Evolutionary conservation across 805 yeast genomes (phyloP).

Genomic region (Ascoidea rubescens): DNA sequence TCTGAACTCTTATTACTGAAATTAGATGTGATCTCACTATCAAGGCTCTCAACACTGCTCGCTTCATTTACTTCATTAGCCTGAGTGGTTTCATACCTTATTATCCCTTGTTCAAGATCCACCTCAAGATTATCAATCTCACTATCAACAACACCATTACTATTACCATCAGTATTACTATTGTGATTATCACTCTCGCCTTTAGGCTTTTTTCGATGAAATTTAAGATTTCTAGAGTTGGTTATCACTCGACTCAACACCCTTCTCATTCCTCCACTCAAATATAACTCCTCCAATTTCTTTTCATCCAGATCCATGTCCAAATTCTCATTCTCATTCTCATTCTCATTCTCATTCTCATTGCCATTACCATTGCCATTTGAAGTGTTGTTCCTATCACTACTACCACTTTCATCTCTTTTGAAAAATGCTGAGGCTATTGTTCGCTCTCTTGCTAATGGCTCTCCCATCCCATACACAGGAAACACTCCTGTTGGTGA

Average conservation of each 20-base stretch:
- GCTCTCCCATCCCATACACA: constrained; percentile 63
- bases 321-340: background rate
- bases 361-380: constrained; percentile 14
- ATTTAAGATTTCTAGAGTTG: background rate
- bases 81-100: background rate
- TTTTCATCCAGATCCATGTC: background rate
- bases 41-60: no score
- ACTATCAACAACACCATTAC: background rate
- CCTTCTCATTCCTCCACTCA: background rate
- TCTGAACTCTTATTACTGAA: no score
- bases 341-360: constrained; percentile 11
- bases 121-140: background rate
- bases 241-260: background rate
- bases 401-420: constrained; percentile 12
- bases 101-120: background rate
- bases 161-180: no score
- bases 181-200: background rate
- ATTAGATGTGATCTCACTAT: no score
- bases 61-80: background rate
- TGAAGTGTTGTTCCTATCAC: constrained; percentile 8
- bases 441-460: constrained; percentile 38
- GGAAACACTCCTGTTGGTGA: constrained; percentile 76
- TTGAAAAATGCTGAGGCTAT: constrained; percentile 26
- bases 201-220: background rate
- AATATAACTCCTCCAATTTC: background rate